These are phyloP conservation scores for Breynia disticha DNA, from an alignment of 441 rosid genomes.

Conservation along the genomic window DNA sequence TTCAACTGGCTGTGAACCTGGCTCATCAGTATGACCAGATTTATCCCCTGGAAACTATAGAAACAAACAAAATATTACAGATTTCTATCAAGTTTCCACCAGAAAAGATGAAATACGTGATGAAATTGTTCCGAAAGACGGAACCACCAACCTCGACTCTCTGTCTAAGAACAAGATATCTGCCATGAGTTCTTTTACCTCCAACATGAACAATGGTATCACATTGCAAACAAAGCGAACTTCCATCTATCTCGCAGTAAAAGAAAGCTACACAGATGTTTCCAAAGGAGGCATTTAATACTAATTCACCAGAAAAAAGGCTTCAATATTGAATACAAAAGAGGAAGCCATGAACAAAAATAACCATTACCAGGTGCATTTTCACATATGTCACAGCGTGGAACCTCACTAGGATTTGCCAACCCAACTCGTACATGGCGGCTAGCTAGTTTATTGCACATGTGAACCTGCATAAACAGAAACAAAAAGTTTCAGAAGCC, in stretches of 20 bases:
- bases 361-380: constrained; percentile 60
- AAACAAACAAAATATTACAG: not conserved
- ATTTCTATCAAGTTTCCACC: not conserved
- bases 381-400: constrained; percentile 86
- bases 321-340: constrained; percentile 6
- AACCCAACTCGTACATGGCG: constrained; percentile 80
- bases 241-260: constrained; percentile 75
- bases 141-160: constrained; percentile 46
- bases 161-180: constrained; percentile 62
- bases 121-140: not conserved
- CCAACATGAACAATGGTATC: constrained; percentile 76
- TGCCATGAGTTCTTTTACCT: constrained; percentile 64
- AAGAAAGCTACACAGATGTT: constrained; percentile 53
- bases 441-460: constrained; percentile 87
- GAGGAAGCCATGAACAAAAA: too few species aligned
- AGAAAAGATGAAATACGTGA: not conserved
- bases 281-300: too few species aligned
- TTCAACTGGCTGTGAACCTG: constrained; percentile 22
- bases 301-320: constrained; percentile 13
- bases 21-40: constrained; percentile 17
- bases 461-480: constrained; percentile 53
- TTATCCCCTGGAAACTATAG: constrained; percentile 69
- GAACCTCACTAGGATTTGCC: constrained; percentile 68
- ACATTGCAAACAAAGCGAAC: constrained; percentile 74
- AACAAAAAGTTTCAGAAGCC: too few species aligned